Percentiles rank a stretch among this genome's conserved stretches.
Conservation (phyloP, 768 basidiomycete genomes). For the Mycena latifolia region DNA sequence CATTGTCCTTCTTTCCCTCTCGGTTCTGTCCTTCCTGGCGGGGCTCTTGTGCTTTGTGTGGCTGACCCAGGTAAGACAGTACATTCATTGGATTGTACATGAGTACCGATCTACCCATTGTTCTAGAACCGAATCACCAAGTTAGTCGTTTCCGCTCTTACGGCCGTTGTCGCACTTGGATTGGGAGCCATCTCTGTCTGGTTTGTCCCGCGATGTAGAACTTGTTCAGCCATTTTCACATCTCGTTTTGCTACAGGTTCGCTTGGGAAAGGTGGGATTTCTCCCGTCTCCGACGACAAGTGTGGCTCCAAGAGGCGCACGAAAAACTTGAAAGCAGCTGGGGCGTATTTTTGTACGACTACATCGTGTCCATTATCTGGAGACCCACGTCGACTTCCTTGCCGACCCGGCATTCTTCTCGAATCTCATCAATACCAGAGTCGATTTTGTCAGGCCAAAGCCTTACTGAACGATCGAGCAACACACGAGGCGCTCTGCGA, state of each 20-base stretch:
- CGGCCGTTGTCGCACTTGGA: conserved; percentile 19
- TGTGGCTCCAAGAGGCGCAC: conserved; percentile 17
- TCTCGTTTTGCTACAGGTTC: conserved; percentile 4
- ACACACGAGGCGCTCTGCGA: no score
- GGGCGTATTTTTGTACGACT: conserved; percentile 17
- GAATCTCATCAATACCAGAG: background rate
- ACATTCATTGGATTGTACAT: no score
- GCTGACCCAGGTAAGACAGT: conserved; percentile 10
- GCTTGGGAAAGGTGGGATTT: conserved; percentile 30
- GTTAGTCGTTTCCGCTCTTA: conserved; percentile 19
- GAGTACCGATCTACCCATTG: no score
- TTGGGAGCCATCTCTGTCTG: conserved; percentile 25
- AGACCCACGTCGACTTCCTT: conserved; percentile 17
- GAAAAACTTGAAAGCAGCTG: conserved; percentile 20
- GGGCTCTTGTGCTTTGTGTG: conserved; percentile 25
- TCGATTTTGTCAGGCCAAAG: background rate
- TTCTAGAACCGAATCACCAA: conserved; percentile 17
- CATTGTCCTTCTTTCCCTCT: conserved; percentile 26
- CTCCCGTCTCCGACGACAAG: conserved; percentile 23
- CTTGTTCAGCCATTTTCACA: background rate
- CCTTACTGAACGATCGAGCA: background rate
- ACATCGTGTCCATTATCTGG: conserved; percentile 19
- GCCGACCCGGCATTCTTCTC: conserved; percentile 7
- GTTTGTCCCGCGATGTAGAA: background rate
- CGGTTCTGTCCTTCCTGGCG: conserved; percentile 20